These are phyloP conservation scores for Usnea hakonensis DNA, from an alignment of 495 filamentous ascomycete genomes.

Conservation along the genomic window DNA sequence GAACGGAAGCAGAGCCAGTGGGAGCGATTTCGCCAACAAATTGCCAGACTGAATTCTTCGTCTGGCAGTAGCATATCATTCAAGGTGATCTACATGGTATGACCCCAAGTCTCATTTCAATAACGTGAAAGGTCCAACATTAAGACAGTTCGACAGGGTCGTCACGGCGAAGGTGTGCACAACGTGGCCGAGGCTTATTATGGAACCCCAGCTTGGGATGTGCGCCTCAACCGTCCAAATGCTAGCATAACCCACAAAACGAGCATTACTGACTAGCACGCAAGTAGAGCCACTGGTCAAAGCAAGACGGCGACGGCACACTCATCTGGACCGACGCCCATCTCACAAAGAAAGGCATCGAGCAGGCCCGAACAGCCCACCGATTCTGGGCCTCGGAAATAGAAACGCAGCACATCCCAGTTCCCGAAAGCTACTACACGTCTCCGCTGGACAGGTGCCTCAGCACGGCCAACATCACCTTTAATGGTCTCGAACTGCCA, in stretches of 20 bases:
- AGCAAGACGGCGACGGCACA: constrained; percentile 57
- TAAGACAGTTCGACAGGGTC: constrained; percentile 21
- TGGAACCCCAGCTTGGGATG: constrained; percentile 60
- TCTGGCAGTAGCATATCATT: constrained; percentile 44
- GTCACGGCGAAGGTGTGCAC: constrained; percentile 67
- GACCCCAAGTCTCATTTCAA: not conserved
- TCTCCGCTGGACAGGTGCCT: constrained; percentile 63
- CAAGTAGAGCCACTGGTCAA: constrained; percentile 57
- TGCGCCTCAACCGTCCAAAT: not conserved
- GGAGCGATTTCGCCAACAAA: constrained; percentile 54
- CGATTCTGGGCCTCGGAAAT: constrained; percentile 55
- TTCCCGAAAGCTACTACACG: constrained; percentile 58
- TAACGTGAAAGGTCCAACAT: not conserved
- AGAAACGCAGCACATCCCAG: constrained; percentile 45
- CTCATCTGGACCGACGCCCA: constrained; percentile 62
- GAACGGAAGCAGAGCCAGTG: constrained; percentile 48
- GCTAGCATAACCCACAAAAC: not conserved
- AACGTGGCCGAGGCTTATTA: constrained; percentile 59
- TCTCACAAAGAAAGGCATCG: constrained; percentile 52
- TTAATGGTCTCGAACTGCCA: constrained; percentile 47
- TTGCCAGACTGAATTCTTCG: constrained; percentile 45
- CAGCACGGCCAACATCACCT: constrained; percentile 55
- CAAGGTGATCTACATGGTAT: constrained; percentile 58
- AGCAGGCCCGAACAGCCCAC: constrained; percentile 55
- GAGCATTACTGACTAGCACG: not conserved